A percentile compares a stretch with the other conserved stretches of the same genome.
These are phyloP conservation scores for Yarrowia sp. DNA, from an alignment of 805 yeast species.

Conservation along the genomic window DNA sequence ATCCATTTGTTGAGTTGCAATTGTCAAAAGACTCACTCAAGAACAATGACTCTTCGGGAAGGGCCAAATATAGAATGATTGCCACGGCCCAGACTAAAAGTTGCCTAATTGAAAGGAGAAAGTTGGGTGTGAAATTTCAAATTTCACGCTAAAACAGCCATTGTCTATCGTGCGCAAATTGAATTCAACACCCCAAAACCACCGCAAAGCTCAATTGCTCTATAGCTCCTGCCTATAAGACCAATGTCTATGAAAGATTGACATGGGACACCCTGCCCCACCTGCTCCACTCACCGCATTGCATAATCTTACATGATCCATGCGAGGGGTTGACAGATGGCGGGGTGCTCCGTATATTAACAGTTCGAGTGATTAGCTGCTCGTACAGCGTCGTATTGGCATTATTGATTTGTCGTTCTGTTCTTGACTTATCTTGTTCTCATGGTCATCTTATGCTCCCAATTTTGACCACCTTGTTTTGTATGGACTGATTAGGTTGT, in stretches of 20 bases:
- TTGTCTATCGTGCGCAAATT: background rate
- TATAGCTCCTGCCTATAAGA: background rate
- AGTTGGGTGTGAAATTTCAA: background rate
- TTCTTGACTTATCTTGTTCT: no score
- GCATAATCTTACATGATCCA: constrained; percentile 23
- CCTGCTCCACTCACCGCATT: background rate
- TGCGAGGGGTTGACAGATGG: background rate
- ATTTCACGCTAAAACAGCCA: background rate
- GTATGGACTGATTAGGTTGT: no score
- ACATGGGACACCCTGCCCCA: background rate
- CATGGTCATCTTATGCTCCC: no score
- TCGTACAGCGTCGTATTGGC: no score
- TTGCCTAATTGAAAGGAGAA: constrained; percentile 12
- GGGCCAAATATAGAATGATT: background rate
- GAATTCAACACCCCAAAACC: background rate
- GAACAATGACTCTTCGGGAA: no score
- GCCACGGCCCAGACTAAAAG: constrained; percentile 1
- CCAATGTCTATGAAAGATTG: background rate
- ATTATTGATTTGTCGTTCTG: no score
- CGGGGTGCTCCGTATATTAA: no score
- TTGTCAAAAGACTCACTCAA: no score
- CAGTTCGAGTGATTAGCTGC: no score
- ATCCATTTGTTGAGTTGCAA: background rate
- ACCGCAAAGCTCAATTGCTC: background rate
- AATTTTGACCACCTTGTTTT: no score